These are phyloP conservation scores for Cladophialophora psammophila DNA, from an alignment of 2,329 filamentous ascomycete genomes.

Conservation along the genomic window DNA sequence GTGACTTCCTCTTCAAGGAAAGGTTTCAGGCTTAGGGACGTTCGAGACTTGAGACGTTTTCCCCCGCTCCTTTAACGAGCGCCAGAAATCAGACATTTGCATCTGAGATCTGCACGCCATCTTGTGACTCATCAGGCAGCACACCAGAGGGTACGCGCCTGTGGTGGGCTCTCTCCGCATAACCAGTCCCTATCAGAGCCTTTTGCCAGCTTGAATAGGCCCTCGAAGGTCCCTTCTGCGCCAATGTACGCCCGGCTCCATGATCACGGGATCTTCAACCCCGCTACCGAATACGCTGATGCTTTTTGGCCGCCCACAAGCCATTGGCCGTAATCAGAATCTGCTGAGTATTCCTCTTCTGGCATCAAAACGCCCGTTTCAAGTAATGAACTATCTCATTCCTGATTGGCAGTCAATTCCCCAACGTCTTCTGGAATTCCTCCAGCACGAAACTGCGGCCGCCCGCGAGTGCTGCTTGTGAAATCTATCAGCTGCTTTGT, in stretches of 20 bases:
- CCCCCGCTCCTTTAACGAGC: constrained; percentile 1
- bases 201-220: neutral
- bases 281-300: neutral
- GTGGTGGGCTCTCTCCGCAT: neutral
- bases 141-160: neutral
- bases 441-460: neutral
- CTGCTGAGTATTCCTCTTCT: neutral
- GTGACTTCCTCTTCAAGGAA: constrained; percentile 16
- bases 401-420: neutral
- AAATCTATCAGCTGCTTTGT: neutral
- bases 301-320: too few relatives aligned
- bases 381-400: neutral
- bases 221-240: neutral
- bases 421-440: neutral
- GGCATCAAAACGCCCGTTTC: neutral
- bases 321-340: neutral
- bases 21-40: neutral
- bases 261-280: neutral
- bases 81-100: neutral
- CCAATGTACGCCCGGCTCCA: neutral
- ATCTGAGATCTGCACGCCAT: constrained; percentile 4
- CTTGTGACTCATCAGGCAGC: constrained; percentile 1
- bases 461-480: neutral
- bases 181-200: neutral
- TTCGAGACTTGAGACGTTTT: neutral